Evolutionary conservation across 257 asterid species (phyloP).

Genomic region (Solanum bukasovii): DNA sequence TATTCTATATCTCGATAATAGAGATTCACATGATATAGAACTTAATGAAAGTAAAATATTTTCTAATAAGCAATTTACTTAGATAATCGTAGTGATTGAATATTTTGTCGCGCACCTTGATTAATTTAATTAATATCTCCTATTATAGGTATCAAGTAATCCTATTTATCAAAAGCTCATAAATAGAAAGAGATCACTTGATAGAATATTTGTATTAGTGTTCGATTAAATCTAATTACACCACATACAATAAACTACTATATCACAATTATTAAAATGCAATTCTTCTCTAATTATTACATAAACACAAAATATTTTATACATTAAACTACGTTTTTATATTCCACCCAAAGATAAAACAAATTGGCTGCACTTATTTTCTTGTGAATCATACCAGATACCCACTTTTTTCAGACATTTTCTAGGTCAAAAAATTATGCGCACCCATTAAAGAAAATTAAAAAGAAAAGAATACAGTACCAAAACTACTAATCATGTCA

Average conservation of each 20-base stretch:
- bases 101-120: accelerated
- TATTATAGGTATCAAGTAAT: not conserved
- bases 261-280: not conserved
- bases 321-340: no score
- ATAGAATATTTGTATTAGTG: no score
- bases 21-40: not conserved
- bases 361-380: not conserved
- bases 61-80: no score
- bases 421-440: not conserved
- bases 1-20: not conserved
- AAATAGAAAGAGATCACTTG: not conserved
- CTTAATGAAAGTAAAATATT: no score
- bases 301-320: no score
- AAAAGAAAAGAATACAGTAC: not conserved
- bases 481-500: not conserved
- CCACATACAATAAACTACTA: not conserved
- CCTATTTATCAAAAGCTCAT: not conserved
- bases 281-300: not conserved
- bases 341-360: not conserved
- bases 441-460: not conserved
- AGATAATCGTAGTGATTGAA: no score
- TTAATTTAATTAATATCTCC: no score
- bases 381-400: not conserved
- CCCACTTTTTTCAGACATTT: not conserved
- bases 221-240: no score